These are phyloP conservation scores for Aspergillus sp. DNA, from an alignment of 2,329 filamentous ascomycete genomes.

Conservation along the genomic window DNA sequence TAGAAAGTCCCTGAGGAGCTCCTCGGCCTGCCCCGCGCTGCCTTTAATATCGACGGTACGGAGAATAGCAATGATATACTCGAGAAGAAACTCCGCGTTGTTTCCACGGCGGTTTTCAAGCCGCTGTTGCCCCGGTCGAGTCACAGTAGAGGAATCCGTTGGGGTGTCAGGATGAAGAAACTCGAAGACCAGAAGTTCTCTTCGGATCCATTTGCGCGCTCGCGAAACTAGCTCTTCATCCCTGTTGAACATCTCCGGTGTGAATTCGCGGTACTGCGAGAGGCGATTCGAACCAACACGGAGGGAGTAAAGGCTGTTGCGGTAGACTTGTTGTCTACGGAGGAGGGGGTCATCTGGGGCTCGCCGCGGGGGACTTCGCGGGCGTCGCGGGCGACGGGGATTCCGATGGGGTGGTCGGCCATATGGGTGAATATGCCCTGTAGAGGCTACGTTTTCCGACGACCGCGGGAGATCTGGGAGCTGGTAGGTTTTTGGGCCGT, in stretches of 20 bases:
- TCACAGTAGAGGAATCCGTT: constrained; percentile 20
- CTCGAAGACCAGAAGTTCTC: constrained; percentile 80
- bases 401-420: constrained; percentile 9
- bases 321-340: constrained; percentile 71
- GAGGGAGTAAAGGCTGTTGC: constrained; percentile 68
- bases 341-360: constrained; percentile 49
- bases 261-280: constrained; percentile 75
- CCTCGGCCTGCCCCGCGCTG: constrained; percentile 74
- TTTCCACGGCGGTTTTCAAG: constrained; percentile 53
- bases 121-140: constrained; percentile 31
- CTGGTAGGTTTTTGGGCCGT: constrained; percentile 58
- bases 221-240: constrained; percentile 70
- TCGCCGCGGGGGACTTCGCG: constrained; percentile 27
- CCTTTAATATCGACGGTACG: constrained; percentile 80
- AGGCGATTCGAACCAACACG: constrained; percentile 78
- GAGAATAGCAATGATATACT: constrained; percentile 81
- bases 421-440: constrained; percentile 1
- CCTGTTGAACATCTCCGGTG: constrained; percentile 62
- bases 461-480: constrained; percentile 41
- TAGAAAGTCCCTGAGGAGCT: constrained; percentile 75
- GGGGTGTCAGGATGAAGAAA: constrained; percentile 57
- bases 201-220: constrained; percentile 76
- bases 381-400: constrained; percentile 21
- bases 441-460: constrained; percentile 12
- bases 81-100: constrained; percentile 80